Conservation (phyloP, 768 basidiomycete species). For the Tubosaeta sp. region DNA sequence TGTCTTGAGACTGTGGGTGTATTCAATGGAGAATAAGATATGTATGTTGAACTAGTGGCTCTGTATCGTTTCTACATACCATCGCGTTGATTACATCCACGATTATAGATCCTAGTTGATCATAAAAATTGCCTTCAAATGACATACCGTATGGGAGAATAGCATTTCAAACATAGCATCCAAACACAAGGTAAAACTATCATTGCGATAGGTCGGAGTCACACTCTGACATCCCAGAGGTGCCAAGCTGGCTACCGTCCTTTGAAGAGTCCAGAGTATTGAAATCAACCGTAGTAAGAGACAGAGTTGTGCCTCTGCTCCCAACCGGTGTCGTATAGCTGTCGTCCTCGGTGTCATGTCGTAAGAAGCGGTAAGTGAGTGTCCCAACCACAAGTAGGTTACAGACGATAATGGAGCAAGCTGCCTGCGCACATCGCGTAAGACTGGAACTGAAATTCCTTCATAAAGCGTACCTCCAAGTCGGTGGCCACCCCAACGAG, state of each 20-base stretch:
- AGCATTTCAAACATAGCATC: neutral
- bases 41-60: slow-evolving; percentile 1
- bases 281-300: slow-evolving; percentile 14
- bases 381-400: slow-evolving; percentile 20
- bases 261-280: neutral
- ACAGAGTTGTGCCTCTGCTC: neutral
- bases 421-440: slow-evolving; percentile 7
- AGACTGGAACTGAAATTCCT: neutral
- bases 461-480: slow-evolving; percentile 7
- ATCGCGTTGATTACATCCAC: neutral
- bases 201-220: neutral
- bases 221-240: neutral
- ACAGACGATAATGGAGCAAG: slow-evolving; percentile 15
- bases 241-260: neutral
- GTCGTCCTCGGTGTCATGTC: slow-evolving; percentile 3
- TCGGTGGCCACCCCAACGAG: slow-evolving; percentile 10
- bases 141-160: neutral
- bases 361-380: slow-evolving; percentile 12
- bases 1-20: slow-evolving; percentile 45
- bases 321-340: slow-evolving; percentile 6
- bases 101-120: neutral
- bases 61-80: neutral
- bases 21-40: neutral
- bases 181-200: neutral
- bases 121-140: neutral